Conservation (phyloP, 2,329 filamentous ascomycete species). For the Aspergillus sp. region DNA sequence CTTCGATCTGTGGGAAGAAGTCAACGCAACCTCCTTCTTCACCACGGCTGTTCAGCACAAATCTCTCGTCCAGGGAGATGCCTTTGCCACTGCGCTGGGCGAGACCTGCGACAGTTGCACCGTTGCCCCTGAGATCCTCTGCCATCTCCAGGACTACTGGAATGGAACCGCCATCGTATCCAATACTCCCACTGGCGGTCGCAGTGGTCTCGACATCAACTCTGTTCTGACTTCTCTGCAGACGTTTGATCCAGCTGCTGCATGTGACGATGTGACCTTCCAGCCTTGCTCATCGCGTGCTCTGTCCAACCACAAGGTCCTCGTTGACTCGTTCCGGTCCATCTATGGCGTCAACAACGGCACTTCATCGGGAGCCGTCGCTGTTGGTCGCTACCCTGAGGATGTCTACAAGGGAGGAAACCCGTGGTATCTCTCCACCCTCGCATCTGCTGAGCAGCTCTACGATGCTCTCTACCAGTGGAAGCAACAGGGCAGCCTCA, state of each 20-base stretch:
- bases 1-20: conserved; percentile 80
- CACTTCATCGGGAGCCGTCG: conserved; percentile 21
- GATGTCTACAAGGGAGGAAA: conserved; percentile 71
- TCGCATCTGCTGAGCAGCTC: conserved; percentile 71
- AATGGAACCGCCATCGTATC: conserved; percentile 57
- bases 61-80: conserved; percentile 52
- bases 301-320: conserved; percentile 68
- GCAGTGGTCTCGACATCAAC: conserved; percentile 67
- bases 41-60: conserved; percentile 65
- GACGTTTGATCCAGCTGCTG: conserved; percentile 21
- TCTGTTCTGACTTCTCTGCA: conserved; percentile 50
- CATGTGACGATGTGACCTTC: conserved; percentile 51
- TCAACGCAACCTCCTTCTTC: conserved; percentile 71
- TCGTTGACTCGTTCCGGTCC: conserved; percentile 67
- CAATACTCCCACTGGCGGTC: conserved; percentile 54
- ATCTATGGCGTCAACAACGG: conserved; percentile 54
- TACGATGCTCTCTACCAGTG: conserved; percentile 70
- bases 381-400: conserved; percentile 59
- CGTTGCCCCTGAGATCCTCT: conserved; percentile 64
- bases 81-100: conserved; percentile 59
- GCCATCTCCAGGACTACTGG: conserved; percentile 72
- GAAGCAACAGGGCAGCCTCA: conserved; percentile 57
- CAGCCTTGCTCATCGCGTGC: conserved; percentile 66
- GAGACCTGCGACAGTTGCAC: conserved; percentile 55
- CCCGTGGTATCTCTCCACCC: conserved; percentile 63